Evolutionary conservation across 371 early-diverging fungal species (phyloP).

Genomic region (Conidiobolus incongruus): DNA sequence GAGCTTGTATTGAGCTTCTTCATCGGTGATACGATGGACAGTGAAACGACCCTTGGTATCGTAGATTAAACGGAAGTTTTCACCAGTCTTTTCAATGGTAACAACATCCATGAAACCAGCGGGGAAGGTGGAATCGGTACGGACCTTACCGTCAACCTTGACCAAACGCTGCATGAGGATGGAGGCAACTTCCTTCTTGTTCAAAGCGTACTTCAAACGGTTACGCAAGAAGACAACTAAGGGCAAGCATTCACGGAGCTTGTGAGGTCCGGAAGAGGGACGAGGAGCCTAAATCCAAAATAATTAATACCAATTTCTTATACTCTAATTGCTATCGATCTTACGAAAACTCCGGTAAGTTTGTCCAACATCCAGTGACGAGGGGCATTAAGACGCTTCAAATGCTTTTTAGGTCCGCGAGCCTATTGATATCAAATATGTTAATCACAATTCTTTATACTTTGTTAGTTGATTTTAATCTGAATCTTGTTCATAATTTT

Average conservation of each 20-base stretch:
- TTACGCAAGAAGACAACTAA: constrained; percentile 95
- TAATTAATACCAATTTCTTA: not conserved
- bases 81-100: constrained; percentile 96
- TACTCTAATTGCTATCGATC: constrained; percentile 1
- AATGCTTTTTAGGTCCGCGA: constrained; percentile 99
- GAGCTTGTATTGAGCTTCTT: constrained; percentile 97
- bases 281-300: constrained; percentile 61
- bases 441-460: too few species aligned
- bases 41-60: constrained; percentile 98
- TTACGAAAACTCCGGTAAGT: constrained; percentile 82
- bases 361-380: constrained; percentile 99
- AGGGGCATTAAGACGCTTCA: constrained; percentile 99
- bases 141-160: constrained; percentile 98
- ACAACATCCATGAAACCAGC: constrained; percentile 99
- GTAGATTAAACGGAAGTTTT: constrained; percentile 98
- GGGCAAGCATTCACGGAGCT: constrained; percentile 97
- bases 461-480: too few species aligned
- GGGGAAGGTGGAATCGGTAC: constrained; percentile 96
- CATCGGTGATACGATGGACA: constrained; percentile 95
- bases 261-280: constrained; percentile 98
- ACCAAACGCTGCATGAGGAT: constrained; percentile 97
- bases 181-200: constrained; percentile 88
- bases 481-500: too few species aligned
- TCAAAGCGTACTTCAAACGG: constrained; percentile 97
- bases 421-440: too few species aligned